Base-by-base conservation (phyloP, 805 yeast species). In the Ascoidea rubescens region DNA sequence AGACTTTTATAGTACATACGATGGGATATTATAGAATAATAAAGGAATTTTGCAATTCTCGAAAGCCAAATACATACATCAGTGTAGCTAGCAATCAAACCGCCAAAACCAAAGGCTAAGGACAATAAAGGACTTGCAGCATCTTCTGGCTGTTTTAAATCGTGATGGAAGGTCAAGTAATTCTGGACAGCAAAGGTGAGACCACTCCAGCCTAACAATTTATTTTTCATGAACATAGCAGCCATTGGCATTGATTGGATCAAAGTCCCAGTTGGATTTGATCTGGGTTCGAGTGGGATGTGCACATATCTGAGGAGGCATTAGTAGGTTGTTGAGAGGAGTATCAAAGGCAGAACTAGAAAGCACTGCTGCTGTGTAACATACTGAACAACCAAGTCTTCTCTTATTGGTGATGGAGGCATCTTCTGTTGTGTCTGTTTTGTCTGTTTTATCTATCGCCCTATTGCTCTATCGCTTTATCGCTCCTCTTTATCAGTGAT, bases 151-250 rank as follows among this genome's bases (percentile, higher is more conserved):
- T 10, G 8, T 10, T 37, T 37, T 10, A 8, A 14, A 37, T 37
- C 43, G 14, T 37, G 43, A 4, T 37, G 43, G 14, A 10, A 37
- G 14, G 43, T 73, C 60, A 78, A 67, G 57, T 64, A 77, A 0
- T 74, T 52, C 63, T 78, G 83, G 28, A 78, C 59, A 5, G 80
- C 73, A 55, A 78, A 63, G 59, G 78, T 76, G 31, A 75, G 59
- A 30, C 79, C 63, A 3, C 80, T 67, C 82, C 82, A 78, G 10
- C 81, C 69, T 58, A 78, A 63, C 56, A 78, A 64, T 60, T 75
- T 78, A 62, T 77, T 77, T 59, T 72, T 67, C 73, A 78, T 66
- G 61, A 78, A 77, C 83, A 78, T 78, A 48, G 82, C 82, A 2
- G 78, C 80, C 80, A 78, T 74, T 46, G 83, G 83, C 54, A 78